Evolutionary conservation across 805 yeast genomes (phyloP).

Genomic region (Yarrowia sp.): DNA sequence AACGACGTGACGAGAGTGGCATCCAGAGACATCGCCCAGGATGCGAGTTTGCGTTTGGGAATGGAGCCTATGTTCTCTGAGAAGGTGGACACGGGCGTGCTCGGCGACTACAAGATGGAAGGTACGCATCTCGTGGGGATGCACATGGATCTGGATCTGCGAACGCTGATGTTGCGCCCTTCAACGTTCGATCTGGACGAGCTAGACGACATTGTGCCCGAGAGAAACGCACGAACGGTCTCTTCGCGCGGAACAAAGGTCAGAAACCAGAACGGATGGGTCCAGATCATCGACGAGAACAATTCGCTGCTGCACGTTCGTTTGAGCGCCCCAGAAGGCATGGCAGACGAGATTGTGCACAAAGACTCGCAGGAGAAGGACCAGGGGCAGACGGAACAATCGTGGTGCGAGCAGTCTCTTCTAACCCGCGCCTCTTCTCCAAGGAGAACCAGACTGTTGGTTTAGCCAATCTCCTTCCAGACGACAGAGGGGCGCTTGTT

Average conservation of each 20-base stretch:
- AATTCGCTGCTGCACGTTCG: background rate
- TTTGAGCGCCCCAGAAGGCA: background rate
- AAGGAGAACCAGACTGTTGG: background rate
- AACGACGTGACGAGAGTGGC: background rate
- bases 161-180: background rate
- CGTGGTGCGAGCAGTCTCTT: background rate
- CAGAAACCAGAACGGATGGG: background rate
- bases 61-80: background rate
- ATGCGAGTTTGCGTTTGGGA: background rate
- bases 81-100: background rate
- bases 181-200: background rate
- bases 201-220: background rate
- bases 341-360: background rate
- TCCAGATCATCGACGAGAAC: background rate
- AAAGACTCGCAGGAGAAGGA: too few species aligned
- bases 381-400: background rate
- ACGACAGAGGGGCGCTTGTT: background rate
- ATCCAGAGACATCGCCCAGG: background rate
- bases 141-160: background rate
- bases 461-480: background rate
- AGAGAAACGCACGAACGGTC: too few species aligned
- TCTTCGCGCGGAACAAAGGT: background rate
- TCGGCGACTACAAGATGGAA: background rate
- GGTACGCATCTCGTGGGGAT: background rate
- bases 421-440: background rate